phyloP scores from a whole-genome alignment of 2,329 filamentous ascomycete genomes.

The Alternaria solani region DNA sequence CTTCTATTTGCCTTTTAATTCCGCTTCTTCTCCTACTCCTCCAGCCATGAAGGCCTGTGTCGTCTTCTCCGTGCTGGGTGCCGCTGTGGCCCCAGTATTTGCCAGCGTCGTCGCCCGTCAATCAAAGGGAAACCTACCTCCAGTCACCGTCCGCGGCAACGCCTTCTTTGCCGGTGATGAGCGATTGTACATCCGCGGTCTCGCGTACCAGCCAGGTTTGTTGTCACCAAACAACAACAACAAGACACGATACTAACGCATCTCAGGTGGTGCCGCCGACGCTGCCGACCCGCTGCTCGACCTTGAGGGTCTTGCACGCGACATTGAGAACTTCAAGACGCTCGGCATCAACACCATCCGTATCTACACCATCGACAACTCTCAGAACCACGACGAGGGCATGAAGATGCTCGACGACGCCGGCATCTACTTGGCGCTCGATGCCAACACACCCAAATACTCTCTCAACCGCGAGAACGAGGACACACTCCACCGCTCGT shows the following conservation, averaged over 20 bases:
- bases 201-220: slow-evolving; percentile 72
- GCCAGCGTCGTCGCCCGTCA: slow-evolving; percentile 37
- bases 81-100: slow-evolving; percentile 37
- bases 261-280: slow-evolving; percentile 51
- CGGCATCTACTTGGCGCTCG: slow-evolving; percentile 89
- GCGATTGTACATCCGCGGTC: slow-evolving; percentile 67
- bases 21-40: slow-evolving; percentile 22
- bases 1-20: slow-evolving; percentile 41
- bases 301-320: slow-evolving; percentile 71
- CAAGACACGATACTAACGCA: slow-evolving; percentile 17
- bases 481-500: slow-evolving; percentile 65
- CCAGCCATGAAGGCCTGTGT: slow-evolving; percentile 43
- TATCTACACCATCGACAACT: slow-evolving; percentile 93
- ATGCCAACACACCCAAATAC: slow-evolving; percentile 88
- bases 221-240: slow-evolving; percentile 44
- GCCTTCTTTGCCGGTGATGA: slow-evolving; percentile 69
- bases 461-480: slow-evolving; percentile 81
- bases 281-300: slow-evolving; percentile 78
- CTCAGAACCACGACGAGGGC: slow-evolving; percentile 79
- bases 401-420: slow-evolving; percentile 83
- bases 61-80: slow-evolving; percentile 36
- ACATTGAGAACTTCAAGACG: slow-evolving; percentile 81
- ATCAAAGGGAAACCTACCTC: slow-evolving; percentile 54
- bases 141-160: slow-evolving; percentile 68
- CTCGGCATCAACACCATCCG: slow-evolving; percentile 90